Evolutionary conservation across 805 yeast species (phyloP), one percentile per base, ranked within the genome.

Genomic region (Zygoascus tannicola): DNA sequence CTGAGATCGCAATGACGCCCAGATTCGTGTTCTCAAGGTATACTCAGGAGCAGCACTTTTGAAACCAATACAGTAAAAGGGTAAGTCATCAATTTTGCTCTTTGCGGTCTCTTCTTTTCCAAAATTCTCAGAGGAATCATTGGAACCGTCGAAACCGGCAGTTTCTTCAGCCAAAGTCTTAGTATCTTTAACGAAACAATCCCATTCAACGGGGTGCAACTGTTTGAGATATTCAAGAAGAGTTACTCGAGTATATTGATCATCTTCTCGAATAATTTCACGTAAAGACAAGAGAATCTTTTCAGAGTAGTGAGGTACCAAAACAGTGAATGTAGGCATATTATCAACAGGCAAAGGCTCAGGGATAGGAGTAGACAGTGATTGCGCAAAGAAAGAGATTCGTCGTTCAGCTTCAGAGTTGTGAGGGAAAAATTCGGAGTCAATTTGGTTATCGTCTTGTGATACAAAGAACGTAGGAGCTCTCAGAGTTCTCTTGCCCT

Each of bases 361-460:
- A 51, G 96, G 95, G 57, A 92, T 88, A 56, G 98, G 98, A 48
- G 98, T 92, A 42, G 98, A 94, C 67, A 92, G 74, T 8, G 97
- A 88, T 69, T 92, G 98, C 47, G 99, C 99, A 71, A 92, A 92
- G 83, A 94, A 92, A 47, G 97, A 85, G 57, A 92, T 88, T 76
- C 99, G 92, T 74, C 98, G 88, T 72, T 94, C 98, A 52, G 99
- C 98, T 69, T 92, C 99, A 37, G 96, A 86, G 67, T 90, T 79
- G 59, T 80, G 75, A 56, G 98, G 97, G 85, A 92, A 92, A 63
- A 86, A 94, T 73, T 90, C 97, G 53, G 97, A 85, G 53, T 85
- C 94, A 59, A 88, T 85, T 62, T 87, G 83, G 68, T 74, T 76
- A 58, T 92, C 99, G 69, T 92, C 98, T 69, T 94, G 98, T 50